A percentile compares a stretch with the other conserved stretches of the same genome.
These are phyloP conservation scores for Leccinum rimulosum DNA, from an alignment of 768 basidiomycete genomes.

Conservation along the genomic window DNA sequence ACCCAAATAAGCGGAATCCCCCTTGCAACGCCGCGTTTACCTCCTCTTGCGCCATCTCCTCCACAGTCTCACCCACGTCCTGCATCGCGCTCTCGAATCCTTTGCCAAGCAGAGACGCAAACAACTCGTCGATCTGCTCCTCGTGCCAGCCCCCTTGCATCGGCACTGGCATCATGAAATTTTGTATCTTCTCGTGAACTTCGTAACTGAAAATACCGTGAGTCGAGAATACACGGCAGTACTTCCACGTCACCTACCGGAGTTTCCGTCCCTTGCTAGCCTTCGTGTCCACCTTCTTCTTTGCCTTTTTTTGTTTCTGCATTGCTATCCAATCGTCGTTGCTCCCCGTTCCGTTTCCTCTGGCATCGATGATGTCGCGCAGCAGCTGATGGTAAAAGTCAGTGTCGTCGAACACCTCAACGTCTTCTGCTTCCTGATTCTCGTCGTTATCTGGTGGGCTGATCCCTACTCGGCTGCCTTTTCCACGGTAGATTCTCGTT, in stretches of 20 bases:
- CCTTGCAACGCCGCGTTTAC: constrained; percentile 35
- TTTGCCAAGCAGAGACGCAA: constrained; percentile 81
- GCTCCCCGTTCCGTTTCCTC: constrained; percentile 41
- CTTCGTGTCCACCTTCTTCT: constrained; percentile 91
- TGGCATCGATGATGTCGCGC: constrained; percentile 84
- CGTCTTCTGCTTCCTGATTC: constrained; percentile 35
- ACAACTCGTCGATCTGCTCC: constrained; percentile 94
- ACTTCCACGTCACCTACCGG: constrained; percentile 46
- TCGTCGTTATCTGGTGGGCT: constrained; percentile 32
- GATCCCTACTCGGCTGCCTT: constrained; percentile 42
- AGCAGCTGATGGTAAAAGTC: constrained; percentile 94
- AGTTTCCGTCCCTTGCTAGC: constrained; percentile 95
- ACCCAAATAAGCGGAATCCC: constrained; percentile 64
- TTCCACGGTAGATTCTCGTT: constrained; percentile 57
- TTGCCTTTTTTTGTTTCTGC: constrained; percentile 69
- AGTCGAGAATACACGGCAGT: not conserved
- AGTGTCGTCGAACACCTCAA: constrained; percentile 77
- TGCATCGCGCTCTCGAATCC: constrained; percentile 48
- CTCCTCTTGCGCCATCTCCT: constrained; percentile 29
- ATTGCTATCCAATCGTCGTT: constrained; percentile 60
- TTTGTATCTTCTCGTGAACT: constrained; percentile 93
- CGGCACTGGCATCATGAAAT: constrained; percentile 92
- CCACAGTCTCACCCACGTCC: constrained; percentile 28
- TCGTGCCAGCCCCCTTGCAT: constrained; percentile 80
- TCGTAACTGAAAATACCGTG: constrained; percentile 63